Percentiles rank a stretch among this genome's conserved stretches.
phyloP scores from a whole-genome alignment of 345 rosid genomes.

The Angophora floribunda region DNA sequence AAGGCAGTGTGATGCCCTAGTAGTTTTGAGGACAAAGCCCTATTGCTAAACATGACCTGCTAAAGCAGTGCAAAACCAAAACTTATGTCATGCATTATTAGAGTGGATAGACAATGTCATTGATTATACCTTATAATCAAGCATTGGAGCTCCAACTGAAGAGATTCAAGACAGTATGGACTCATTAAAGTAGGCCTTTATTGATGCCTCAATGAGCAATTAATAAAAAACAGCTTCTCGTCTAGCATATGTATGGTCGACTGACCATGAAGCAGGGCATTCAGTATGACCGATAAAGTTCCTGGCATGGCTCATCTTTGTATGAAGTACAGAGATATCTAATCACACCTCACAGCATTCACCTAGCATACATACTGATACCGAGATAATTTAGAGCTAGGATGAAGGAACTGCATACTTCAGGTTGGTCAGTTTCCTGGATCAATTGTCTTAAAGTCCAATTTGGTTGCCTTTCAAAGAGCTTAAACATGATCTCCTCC shows the following conservation, averaged over 20 bases:
- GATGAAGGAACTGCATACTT: conserved; percentile 27
- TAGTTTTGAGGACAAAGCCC: neutral
- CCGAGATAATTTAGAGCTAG: neutral
- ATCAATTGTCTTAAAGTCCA: conserved; percentile 73
- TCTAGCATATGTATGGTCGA: neutral
- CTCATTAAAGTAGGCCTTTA: neutral
- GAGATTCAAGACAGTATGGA: neutral
- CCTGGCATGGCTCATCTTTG: neutral
- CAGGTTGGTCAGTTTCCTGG: conserved; percentile 91
- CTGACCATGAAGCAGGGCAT: neutral
- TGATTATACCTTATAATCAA: neutral
- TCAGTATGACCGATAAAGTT: neutral
- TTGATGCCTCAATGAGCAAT: neutral
- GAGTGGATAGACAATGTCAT: neutral
- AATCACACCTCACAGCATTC: neutral
- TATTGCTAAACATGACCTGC: neutral
- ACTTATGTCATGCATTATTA: neutral
- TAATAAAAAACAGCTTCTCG: neutral
- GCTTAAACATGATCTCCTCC: conserved; percentile 84
- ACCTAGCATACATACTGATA: neutral
- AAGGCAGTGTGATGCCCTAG: neutral
- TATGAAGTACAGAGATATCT: neutral
- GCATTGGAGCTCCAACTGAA: neutral
- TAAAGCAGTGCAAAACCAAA: neutral
- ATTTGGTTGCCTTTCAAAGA: conserved; percentile 80